Percentiles rank a stretch among this genome's conserved stretches.
These are phyloP conservation scores for Mucor circinelloides DNA, from an alignment of 371 early-diverging fungal genomes.

Conservation along the genomic window DNA sequence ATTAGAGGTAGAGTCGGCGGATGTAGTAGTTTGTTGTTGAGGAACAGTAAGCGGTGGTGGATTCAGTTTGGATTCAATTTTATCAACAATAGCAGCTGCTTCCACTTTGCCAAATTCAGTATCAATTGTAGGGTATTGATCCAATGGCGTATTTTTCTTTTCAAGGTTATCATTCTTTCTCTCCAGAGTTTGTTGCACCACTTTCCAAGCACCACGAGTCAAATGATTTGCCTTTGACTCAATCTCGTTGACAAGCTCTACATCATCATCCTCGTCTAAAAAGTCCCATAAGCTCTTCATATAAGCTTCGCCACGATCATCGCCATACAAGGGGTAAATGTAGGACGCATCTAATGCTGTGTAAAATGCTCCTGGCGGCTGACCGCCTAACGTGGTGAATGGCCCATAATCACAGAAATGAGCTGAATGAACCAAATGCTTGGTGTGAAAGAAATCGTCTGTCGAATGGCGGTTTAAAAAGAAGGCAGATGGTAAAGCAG, in stretches of 20 bases:
- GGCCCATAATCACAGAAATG: constrained; percentile 59
- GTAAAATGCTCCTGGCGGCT: constrained; percentile 54
- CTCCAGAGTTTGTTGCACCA: constrained; percentile 20
- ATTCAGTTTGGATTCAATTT: constrained; percentile 11
- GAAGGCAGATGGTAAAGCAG: constrained; percentile 49
- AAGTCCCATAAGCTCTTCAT: constrained; percentile 66
- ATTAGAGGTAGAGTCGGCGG: not conserved
- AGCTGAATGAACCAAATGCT: constrained; percentile 45
- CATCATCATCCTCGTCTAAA: constrained; percentile 42
- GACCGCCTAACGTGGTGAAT: constrained; percentile 50
- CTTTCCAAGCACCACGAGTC: constrained; percentile 39
- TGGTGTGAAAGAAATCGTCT: constrained; percentile 43
- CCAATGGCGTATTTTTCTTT: not conserved
- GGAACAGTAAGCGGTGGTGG: not conserved
- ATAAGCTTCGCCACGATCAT: constrained; percentile 66
- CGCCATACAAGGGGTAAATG: constrained; percentile 62
- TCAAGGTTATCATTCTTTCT: constrained; percentile 16
- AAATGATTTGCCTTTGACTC: constrained; percentile 27
- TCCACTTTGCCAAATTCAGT: constrained; percentile 44
- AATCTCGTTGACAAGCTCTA: constrained; percentile 13
- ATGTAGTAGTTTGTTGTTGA: not conserved
- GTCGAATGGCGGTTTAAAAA: constrained; percentile 33
- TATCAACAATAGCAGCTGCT: constrained; percentile 25
- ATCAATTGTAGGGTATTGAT: constrained; percentile 3
- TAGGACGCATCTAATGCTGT: constrained; percentile 49